phyloP scores from a whole-genome alignment of 768 basidiomycete species.

The Auricularia sp. region DNA sequence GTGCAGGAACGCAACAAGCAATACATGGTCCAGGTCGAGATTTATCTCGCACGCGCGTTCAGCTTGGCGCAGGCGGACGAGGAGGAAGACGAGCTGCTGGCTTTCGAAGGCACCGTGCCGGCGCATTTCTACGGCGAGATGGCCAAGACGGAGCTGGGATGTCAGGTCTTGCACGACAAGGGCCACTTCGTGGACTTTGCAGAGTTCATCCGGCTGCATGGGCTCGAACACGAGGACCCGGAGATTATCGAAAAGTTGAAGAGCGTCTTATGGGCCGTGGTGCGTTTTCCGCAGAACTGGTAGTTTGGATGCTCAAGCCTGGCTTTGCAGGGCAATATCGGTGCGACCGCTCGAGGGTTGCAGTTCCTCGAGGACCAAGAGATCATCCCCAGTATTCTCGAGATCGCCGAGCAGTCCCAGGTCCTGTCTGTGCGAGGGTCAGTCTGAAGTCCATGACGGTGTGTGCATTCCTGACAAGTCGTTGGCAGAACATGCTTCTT shows the following conservation, averaged over 20 bases:
- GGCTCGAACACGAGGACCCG: slow-evolving; percentile 70
- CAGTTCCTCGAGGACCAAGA: slow-evolving; percentile 94
- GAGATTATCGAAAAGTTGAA: slow-evolving; percentile 85
- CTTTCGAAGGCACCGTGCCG: slow-evolving; percentile 80
- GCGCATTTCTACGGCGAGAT: slow-evolving; percentile 97
- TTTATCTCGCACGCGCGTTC: slow-evolving; percentile 77
- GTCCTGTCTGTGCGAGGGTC: slow-evolving; percentile 82
- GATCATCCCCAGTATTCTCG: slow-evolving; percentile 78
- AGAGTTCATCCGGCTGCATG: slow-evolving; percentile 80
- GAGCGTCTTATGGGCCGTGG: slow-evolving; percentile 94
- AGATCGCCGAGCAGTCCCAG: slow-evolving; percentile 82
- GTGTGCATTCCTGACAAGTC: too few species aligned
- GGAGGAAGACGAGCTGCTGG: slow-evolving; percentile 64
- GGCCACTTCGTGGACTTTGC: slow-evolving; percentile 89
- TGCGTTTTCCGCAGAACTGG: slow-evolving; percentile 33
- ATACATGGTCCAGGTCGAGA: slow-evolving; percentile 90
- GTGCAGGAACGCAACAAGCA: slow-evolving; percentile 81
- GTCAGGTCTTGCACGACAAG: slow-evolving; percentile 80
- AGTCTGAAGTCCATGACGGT: too few species aligned
- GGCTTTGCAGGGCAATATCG: slow-evolving; percentile 74
- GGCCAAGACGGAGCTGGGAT: slow-evolving; percentile 92
- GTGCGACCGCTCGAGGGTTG: slow-evolving; percentile 82
- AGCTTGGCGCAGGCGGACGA: slow-evolving; percentile 38
- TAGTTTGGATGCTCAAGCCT: background rate
- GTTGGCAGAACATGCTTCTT: slow-evolving; percentile 70